These are phyloP conservation scores for Leptosphaerulina australis DNA, from an alignment of 2,329 filamentous ascomycete species.

Conservation along the genomic window DNA sequence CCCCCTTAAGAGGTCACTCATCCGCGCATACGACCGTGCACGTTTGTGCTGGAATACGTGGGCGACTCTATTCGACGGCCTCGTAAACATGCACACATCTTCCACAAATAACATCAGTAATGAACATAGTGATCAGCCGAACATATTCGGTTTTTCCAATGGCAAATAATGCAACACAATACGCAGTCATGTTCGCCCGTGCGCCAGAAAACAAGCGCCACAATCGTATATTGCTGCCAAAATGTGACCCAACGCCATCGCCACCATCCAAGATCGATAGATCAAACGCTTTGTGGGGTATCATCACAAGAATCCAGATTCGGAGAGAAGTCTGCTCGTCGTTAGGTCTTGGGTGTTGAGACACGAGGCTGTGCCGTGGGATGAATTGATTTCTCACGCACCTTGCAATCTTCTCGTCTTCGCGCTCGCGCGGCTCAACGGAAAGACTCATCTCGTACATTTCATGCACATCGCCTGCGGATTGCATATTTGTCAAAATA, in stretches of 20 bases:
- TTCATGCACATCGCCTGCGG: conserved; percentile 93
- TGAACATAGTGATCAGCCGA: background rate
- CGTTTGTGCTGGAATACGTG: no score
- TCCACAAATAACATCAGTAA: background rate
- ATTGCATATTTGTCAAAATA: conserved; percentile 94
- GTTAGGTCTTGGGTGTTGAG: conserved; percentile 14
- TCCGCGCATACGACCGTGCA: conserved; percentile 1
- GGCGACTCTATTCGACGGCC: background rate
- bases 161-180: conserved; percentile 17
- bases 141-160: conserved; percentile 8
- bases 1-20: background rate
- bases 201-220: conserved; percentile 10
- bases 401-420: conserved; percentile 99
- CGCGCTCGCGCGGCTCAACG: conserved; percentile 91
- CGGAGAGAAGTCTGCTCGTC: conserved; percentile 56
- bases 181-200: conserved; percentile 1
- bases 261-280: conserved; percentile 20
- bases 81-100: background rate
- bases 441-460: conserved; percentile 98
- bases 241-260: conserved; percentile 19
- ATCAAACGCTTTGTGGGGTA: conserved; percentile 44
- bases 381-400: conserved; percentile 52
- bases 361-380: conserved; percentile 16
- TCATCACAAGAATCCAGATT: conserved; percentile 62
- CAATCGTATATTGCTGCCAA: conserved; percentile 10